phyloP scores from a whole-genome alignment of 495 filamentous ascomycete species.

The Aspergillus nanangensis region DNA sequence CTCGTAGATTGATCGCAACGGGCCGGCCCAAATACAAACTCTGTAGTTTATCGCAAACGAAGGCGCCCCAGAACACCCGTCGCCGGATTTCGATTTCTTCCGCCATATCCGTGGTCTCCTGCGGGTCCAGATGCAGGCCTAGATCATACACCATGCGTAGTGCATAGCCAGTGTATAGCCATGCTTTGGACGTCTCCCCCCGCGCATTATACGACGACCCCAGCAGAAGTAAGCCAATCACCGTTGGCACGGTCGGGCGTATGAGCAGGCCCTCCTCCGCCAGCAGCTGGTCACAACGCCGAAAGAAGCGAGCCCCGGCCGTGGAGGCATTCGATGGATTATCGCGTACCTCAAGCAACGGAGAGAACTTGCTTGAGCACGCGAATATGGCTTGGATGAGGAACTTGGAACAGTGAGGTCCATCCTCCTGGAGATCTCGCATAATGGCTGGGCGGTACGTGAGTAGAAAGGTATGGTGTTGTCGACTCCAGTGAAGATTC shows the following conservation, averaged over 20 bases:
- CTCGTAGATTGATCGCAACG: slow-evolving; percentile 6
- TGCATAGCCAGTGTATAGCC: slow-evolving; percentile 29
- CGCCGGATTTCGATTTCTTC: slow-evolving; percentile 29
- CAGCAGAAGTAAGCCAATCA: neutral
- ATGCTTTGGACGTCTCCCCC: slow-evolving; percentile 9
- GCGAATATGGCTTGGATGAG: slow-evolving; percentile 42
- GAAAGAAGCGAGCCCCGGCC: neutral
- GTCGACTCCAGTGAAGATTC: slow-evolving; percentile 31
- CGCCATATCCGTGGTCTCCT: slow-evolving; percentile 17
- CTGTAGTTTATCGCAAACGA: slow-evolving; percentile 30
- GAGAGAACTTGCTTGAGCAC: slow-evolving; percentile 30
- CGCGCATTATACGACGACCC: neutral
- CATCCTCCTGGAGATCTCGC: slow-evolving; percentile 29
- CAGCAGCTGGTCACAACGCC: slow-evolving; percentile 26
- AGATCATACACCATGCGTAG: slow-evolving; percentile 27
- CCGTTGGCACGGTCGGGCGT: neutral
- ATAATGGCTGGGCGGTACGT: slow-evolving; percentile 27
- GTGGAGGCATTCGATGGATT: neutral
- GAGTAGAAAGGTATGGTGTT: slow-evolving; percentile 26
- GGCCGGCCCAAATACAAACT: slow-evolving; percentile 28
- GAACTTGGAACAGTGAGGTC: slow-evolving; percentile 38
- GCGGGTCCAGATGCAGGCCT: neutral
- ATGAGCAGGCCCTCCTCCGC: slow-evolving; percentile 9
- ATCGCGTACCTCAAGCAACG: slow-evolving; percentile 24
- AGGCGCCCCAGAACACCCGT: slow-evolving; percentile 34